A percentile compares a stretch with the other conserved stretches of the same genome.
These are phyloP conservation scores for Xenoacremonium recifei DNA, from an alignment of 2,329 filamentous ascomycete species.

Conservation along the genomic window DNA sequence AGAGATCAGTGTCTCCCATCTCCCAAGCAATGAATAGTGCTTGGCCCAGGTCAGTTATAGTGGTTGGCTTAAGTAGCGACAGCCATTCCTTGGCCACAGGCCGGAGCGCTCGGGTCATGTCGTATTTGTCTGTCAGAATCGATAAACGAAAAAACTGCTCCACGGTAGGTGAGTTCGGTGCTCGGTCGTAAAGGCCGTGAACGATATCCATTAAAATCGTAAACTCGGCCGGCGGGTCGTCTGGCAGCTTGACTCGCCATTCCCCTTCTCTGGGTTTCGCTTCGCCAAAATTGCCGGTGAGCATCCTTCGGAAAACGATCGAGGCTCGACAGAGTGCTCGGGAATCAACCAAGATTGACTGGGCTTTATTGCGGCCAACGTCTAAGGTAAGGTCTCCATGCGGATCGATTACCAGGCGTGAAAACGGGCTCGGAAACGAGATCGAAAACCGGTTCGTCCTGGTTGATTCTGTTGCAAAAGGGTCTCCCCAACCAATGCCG, in stretches of 20 bases:
- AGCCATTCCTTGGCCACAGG: conserved; percentile 15
- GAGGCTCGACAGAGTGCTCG: background rate
- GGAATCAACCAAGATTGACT: conserved; percentile 7
- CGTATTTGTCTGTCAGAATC: conserved; percentile 15
- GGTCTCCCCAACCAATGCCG: too few species aligned
- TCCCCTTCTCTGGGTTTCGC: background rate
- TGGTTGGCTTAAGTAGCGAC: background rate
- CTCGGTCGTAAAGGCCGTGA: background rate
- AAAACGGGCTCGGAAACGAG: too few species aligned
- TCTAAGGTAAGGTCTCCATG: conserved; percentile 1
- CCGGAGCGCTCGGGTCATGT: conserved; percentile 10
- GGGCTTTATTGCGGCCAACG: background rate
- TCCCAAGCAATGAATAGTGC: conserved; percentile 15
- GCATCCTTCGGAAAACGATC: conserved; percentile 8
- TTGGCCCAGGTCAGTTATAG: background rate
- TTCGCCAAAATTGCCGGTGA: conserved; percentile 3
- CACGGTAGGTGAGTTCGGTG: background rate
- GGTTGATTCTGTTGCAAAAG: too few species aligned
- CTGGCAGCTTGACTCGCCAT: conserved; percentile 8
- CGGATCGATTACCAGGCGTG: background rate
- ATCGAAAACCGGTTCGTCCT: too few species aligned
- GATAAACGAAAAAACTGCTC: conserved; percentile 8
- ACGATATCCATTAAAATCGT: conserved; percentile 6
- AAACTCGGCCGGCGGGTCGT: conserved; percentile 1
- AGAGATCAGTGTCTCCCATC: conserved; percentile 6